phyloP scores from a whole-genome alignment of 768 basidiomycete species.

The Dentipellis fragilis region DNA sequence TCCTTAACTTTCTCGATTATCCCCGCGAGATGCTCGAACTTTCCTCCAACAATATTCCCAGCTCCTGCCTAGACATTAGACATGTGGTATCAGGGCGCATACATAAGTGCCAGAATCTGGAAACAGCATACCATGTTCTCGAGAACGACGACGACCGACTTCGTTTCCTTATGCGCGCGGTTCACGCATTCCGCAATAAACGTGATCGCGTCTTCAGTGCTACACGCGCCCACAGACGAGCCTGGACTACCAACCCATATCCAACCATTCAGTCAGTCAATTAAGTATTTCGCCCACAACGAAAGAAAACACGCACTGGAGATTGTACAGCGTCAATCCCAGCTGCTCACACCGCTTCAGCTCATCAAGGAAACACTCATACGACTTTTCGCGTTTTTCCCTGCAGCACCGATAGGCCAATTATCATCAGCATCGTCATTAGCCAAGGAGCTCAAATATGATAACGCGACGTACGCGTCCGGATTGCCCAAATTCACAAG shows the following conservation, averaged over 20 bases:
- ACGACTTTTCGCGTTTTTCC: conserved; percentile 60
- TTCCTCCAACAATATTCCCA: conserved; percentile 68
- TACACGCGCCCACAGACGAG: conserved; percentile 65
- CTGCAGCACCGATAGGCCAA: conserved; percentile 21
- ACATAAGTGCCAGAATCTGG: too few relatives aligned
- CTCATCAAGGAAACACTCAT: conserved; percentile 77
- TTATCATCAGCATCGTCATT: not conserved
- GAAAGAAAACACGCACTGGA: conserved; percentile 50
- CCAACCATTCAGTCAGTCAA: not conserved
- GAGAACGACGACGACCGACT: conserved; percentile 50
- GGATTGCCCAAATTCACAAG: conserved; percentile 80
- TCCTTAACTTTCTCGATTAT: conserved; percentile 67
- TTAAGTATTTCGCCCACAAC: not conserved
- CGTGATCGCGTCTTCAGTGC: conserved; percentile 48
- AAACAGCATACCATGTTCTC: conserved; percentile 66
- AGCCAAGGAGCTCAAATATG: not conserved
- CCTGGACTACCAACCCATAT: conserved; percentile 45
- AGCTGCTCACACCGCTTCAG: conserved; percentile 68
- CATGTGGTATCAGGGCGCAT: too few relatives aligned
- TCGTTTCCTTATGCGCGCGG: conserved; percentile 54
- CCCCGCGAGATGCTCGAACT: conserved; percentile 52
- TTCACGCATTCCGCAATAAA: conserved; percentile 69
- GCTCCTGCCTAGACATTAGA: conserved; percentile 50
- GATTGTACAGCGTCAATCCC: conserved; percentile 68
- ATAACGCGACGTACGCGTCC: conserved; percentile 41